A percentile compares a stretch with the other conserved stretches of the same genome.
These are phyloP conservation scores for Drechslera avenae DNA, from an alignment of 2,329 filamentous ascomycete genomes.

Conservation along the genomic window DNA sequence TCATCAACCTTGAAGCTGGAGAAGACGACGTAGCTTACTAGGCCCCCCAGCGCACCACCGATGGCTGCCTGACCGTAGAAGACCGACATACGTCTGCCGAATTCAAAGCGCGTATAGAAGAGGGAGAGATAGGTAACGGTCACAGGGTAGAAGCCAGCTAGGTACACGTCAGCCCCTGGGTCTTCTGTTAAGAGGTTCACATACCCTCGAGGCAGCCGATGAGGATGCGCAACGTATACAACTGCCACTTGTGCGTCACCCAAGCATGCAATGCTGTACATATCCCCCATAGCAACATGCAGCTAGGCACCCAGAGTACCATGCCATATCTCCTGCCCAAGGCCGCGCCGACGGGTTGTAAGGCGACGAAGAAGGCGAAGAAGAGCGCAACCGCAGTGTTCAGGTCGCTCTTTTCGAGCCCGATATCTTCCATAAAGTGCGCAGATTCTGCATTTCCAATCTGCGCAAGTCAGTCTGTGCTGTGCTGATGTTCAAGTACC, in stretches of 20 bases:
- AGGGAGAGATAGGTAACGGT: conserved; percentile 63
- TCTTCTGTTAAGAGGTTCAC: background rate
- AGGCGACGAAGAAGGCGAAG: conserved; percentile 63
- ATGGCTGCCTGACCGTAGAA: conserved; percentile 65
- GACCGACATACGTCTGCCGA: conserved; percentile 58
- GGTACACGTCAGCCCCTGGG: conserved; percentile 25
- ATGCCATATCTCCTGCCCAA: conserved; percentile 63
- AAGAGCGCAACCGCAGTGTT: conserved; percentile 63
- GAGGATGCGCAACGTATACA: conserved; percentile 52
- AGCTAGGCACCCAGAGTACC: conserved; percentile 61
- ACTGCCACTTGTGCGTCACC: conserved; percentile 54
- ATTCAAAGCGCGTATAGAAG: conserved; percentile 64
- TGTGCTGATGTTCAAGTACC: background rate
- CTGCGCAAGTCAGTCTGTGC: conserved; percentile 16
- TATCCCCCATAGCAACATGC: conserved; percentile 62
- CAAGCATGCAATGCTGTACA: conserved; percentile 56
- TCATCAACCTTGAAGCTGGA: conserved; percentile 42
- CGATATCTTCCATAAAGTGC: conserved; percentile 63
- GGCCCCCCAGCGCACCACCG: conserved; percentile 61
- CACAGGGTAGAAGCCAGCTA: conserved; percentile 64
- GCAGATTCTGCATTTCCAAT: conserved; percentile 63
- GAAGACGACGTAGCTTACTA: conserved; percentile 59
- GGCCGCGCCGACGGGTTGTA: conserved; percentile 62
- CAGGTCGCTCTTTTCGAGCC: conserved; percentile 57
- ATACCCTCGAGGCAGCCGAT: conserved; percentile 56